Evolutionary conservation across 2,329 filamentous ascomycete species (phyloP).

Genomic region (Plectosphaerella cucumerina): DNA sequence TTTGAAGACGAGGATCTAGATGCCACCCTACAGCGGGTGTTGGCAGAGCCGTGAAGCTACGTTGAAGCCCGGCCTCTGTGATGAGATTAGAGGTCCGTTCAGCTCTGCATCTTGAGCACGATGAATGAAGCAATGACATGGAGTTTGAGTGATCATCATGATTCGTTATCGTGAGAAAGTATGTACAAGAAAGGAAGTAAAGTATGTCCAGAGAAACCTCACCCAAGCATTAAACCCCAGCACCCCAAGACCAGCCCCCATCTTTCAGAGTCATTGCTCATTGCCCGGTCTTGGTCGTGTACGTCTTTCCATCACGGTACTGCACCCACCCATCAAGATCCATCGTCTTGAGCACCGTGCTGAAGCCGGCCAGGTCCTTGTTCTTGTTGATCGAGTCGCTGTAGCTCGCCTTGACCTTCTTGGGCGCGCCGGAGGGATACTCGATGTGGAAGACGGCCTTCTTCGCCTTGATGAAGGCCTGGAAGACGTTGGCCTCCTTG

Average conservation of each 20-base stretch:
- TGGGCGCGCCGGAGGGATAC: constrained; percentile 51
- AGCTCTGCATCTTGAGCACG: too few species aligned
- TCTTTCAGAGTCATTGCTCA: neutral
- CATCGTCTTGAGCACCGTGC: constrained; percentile 63
- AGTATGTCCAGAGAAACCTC: too few species aligned
- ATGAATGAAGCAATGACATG: too few species aligned
- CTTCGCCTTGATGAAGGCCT: constrained; percentile 50
- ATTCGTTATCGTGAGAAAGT: too few species aligned
- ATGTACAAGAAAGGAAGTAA: too few species aligned
- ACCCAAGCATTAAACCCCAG: too few species aligned
- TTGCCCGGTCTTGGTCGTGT: neutral
- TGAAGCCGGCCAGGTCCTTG: constrained; percentile 45
- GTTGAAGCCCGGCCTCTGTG: too few species aligned
- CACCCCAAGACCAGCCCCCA: too few species aligned
- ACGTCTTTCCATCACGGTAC: constrained; percentile 38
- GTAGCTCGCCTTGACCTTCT: constrained; percentile 23
- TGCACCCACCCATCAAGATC: constrained; percentile 59
- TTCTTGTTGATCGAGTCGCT: constrained; percentile 40
- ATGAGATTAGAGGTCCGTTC: too few species aligned
- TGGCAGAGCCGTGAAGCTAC: neutral
- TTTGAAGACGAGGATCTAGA: constrained; percentile 43
- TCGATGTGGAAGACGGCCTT: constrained; percentile 74
- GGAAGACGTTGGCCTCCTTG: constrained; percentile 54
- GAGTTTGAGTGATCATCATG: too few species aligned
- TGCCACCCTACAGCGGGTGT: neutral